Conservation (phyloP, 805 yeast genomes). For the Pichia membranifaciens region DNA sequence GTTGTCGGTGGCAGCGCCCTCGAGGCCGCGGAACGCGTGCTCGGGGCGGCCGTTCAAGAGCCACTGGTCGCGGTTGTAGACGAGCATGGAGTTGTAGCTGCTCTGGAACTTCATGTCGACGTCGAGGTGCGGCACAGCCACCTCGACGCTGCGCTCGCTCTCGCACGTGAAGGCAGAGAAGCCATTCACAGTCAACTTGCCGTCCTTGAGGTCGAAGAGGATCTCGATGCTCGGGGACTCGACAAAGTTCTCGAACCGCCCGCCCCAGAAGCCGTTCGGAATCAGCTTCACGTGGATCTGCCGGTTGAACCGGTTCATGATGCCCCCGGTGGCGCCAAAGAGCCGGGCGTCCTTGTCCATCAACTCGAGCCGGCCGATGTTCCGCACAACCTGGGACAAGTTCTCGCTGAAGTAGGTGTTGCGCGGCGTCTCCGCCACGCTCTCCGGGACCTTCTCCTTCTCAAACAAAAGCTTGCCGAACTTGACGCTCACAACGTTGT, state of each 20-base stretch:
- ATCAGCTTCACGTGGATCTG: slow-evolving; percentile 27
- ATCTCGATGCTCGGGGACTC: slow-evolving; percentile 29
- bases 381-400: slow-evolving; percentile 22
- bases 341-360: slow-evolving; percentile 21
- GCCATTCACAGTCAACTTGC: slow-evolving; percentile 16
- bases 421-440: no score
- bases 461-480: slow-evolving; percentile 26
- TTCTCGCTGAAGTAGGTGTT: slow-evolving; percentile 23
- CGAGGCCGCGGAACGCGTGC: slow-evolving; percentile 1
- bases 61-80: slow-evolving; percentile 18
- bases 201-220: slow-evolving; percentile 25
- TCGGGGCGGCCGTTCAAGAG: slow-evolving; percentile 9
- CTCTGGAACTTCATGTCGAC: slow-evolving; percentile 30
- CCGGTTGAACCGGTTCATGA: slow-evolving; percentile 24
- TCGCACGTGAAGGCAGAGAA: slow-evolving; percentile 26
- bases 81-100: slow-evolving; percentile 24
- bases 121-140: slow-evolving; percentile 24
- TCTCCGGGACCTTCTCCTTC: no score
- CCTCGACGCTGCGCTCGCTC: slow-evolving; percentile 22
- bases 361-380: slow-evolving; percentile 20
- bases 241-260: slow-evolving; percentile 17
- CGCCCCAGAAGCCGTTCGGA: slow-evolving; percentile 28
- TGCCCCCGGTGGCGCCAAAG: slow-evolving; percentile 30
- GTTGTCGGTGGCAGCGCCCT: slow-evolving; percentile 11
- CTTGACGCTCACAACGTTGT: slow-evolving; percentile 24